Base-by-base conservation (phyloP, 306 rosid species). In the Begonia loranthoides region DNA sequence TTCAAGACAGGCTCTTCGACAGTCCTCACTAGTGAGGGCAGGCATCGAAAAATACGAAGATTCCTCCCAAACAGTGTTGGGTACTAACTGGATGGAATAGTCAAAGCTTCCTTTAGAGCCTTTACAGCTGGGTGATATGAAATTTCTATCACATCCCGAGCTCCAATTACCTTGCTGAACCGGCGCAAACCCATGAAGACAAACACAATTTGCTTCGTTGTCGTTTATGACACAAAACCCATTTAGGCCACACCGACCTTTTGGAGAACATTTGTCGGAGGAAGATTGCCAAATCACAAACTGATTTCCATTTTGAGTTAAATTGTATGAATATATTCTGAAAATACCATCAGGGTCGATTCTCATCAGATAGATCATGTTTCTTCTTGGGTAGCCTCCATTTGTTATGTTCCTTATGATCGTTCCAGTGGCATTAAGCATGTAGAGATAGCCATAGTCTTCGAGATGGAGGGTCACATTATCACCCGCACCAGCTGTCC, bases 301-400 rank as follows among this genome's bases (percentile, higher is more conserved):
- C 15, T 43, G 47, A 12, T 43, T 43, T 43, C 47, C 47, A 43
- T 43, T 43, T 43, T 43, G 47, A 5, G 4, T 43, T 43, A 43
- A 12, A n/a, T 43, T 43, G 6, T 10, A 2, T 11, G 59, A 67
- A 45, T 67, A 50, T 12, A 60, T 17, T 11, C 54, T 34, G 45
- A 60, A 60, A 3, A 60, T 54, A n/a, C 71, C 71, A 60, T 66
- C 71, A 2, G 17, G 13, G 41, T 66, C 66, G 19, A 66, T 21
- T 43, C 57, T 59, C 66, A 54, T 17, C 2, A 59, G 52, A n/a
- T 38, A 54, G 34, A 50, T 12, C 2, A 9, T 43, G 13, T 36
- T 54, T 9, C 12, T 17, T 39, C 19, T n/a, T 2, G 38, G 55
- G 54, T 48, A 14, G 36, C 58, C 52, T 13, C 50, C 59, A 0